These are phyloP conservation scores for Botryotinia globosa DNA, from an alignment of 2,329 filamentous ascomycete genomes.

Conservation along the genomic window DNA sequence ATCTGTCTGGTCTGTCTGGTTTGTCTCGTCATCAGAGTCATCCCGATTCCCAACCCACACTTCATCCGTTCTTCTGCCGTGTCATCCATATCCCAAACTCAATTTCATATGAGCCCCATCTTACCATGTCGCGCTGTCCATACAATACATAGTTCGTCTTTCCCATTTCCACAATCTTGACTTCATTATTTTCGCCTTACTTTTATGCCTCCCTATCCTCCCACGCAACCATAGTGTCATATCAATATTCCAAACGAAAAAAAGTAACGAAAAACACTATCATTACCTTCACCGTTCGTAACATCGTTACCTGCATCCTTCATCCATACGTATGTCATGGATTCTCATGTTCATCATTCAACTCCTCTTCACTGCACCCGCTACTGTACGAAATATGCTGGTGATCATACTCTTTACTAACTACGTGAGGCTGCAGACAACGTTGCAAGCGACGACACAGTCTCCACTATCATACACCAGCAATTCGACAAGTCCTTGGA, in stretches of 20 bases:
- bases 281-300: conserved; percentile 22
- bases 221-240: conserved; percentile 26
- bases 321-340: conserved; percentile 20
- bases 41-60: conserved; percentile 9
- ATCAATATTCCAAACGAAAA: conserved; percentile 17
- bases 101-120: conserved; percentile 28
- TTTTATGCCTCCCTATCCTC: conserved; percentile 29
- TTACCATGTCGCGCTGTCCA: conserved; percentile 23
- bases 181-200: conserved; percentile 30
- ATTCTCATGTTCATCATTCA: conserved; percentile 3
- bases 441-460: conserved; percentile 19
- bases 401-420: conserved; percentile 17
- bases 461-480: conserved; percentile 20
- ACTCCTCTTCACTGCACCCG: neutral
- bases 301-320: conserved; percentile 6
- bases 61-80: conserved; percentile 21
- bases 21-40: conserved; percentile 11
- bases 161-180: conserved; percentile 25
- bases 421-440: conserved; percentile 30
- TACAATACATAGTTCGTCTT: conserved; percentile 34
- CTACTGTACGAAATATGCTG: conserved; percentile 14
- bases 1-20: neutral
- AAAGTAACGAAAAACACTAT: too few species aligned
- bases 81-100: conserved; percentile 22
- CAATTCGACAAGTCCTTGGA: neutral